Percentiles rank a stretch among this genome's conserved stretches.
Evolutionary conservation across 2,329 filamentous ascomycete species (phyloP).

Genomic region (Alternaria novae-zelandiae): DNA sequence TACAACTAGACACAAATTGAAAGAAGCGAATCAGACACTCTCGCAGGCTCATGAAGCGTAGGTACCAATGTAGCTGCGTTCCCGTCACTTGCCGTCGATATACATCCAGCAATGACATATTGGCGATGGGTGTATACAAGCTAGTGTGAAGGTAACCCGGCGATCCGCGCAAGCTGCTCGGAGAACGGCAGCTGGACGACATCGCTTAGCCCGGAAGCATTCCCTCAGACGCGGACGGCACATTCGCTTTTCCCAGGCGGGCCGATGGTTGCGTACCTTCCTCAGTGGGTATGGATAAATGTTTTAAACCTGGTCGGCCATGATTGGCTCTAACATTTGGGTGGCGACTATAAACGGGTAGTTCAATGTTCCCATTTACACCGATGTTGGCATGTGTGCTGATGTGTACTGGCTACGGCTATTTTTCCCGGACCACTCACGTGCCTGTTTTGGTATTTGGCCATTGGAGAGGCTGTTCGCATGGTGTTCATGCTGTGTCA

Average conservation of each 20-base stretch:
- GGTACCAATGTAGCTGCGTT: not conserved
- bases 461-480: constrained; percentile 11
- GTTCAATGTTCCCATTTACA: not conserved
- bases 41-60: not conserved
- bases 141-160: not conserved
- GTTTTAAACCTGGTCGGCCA: not conserved
- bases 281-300: not conserved
- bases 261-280: not conserved
- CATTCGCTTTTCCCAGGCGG: not conserved
- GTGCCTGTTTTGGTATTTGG: not conserved
- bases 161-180: not conserved
- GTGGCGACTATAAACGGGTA: not conserved
- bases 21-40: not conserved
- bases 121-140: not conserved
- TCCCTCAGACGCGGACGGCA: not conserved
- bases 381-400: not conserved
- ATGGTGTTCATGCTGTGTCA: constrained; percentile 17
- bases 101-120: not conserved
- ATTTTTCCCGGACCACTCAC: not conserved
- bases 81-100: not conserved
- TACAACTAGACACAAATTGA: not conserved
- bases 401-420: not conserved
- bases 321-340: not conserved
- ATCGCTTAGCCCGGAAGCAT: not conserved
- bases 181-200: not conserved